These are phyloP conservation scores for Calocera cornea DNA, from an alignment of 768 basidiomycete genomes.

Conservation along the genomic window DNA sequence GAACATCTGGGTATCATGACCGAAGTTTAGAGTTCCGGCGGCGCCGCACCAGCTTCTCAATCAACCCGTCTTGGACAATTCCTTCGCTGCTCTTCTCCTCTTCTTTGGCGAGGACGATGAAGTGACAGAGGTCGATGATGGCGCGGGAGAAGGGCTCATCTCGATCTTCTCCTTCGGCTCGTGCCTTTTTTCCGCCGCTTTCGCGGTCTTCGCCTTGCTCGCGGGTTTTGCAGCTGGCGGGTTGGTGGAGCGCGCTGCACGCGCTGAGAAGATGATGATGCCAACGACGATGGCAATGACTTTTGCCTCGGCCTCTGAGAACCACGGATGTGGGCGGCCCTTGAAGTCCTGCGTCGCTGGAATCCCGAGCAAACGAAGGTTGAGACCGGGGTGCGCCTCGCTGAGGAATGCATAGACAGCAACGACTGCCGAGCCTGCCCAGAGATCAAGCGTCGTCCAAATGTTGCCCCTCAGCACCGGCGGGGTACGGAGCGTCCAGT, in stretches of 20 bases:
- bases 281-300: background rate
- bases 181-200: slow-evolving; percentile 1
- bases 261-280: background rate
- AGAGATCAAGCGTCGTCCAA: background rate
- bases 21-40: background rate
- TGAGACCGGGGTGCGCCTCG: background rate
- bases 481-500: slow-evolving; percentile 1
- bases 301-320: background rate
- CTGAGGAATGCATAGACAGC: background rate
- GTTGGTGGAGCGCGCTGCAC: background rate
- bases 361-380: background rate
- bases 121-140: background rate
- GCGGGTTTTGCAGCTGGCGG: no score
- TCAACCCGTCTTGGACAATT: background rate
- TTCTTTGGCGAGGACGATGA: background rate
- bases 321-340: background rate
- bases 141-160: background rate
- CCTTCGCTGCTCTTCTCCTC: background rate
- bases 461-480: background rate
- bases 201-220: background rate
- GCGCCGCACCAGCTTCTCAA: background rate
- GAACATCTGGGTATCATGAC: background rate
- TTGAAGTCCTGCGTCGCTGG: background rate
- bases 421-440: background rate
- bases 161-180: background rate